Conservation (phyloP, 805 yeast genomes). For the Candida multigemmis region DNA sequence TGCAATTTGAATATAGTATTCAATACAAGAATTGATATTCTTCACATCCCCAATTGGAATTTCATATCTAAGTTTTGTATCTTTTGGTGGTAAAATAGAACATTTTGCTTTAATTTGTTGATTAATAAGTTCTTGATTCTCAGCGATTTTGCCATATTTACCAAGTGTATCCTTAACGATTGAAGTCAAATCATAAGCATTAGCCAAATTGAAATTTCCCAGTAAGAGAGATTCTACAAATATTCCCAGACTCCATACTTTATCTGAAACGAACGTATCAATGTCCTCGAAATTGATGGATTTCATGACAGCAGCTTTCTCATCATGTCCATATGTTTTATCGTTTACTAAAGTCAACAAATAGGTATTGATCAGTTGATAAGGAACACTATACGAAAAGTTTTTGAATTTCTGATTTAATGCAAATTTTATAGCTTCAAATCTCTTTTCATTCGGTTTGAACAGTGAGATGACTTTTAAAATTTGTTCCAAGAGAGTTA, state of each 20-base stretch:
- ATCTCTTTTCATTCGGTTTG: slow-evolving; percentile 46
- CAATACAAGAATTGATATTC: slow-evolving; percentile 80
- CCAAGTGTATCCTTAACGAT: slow-evolving; percentile 19
- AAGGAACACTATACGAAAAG: slow-evolving; percentile 67
- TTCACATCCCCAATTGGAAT: slow-evolving; percentile 48
- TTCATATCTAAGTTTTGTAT: slow-evolving; percentile 36
- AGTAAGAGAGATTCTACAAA: slow-evolving; percentile 65
- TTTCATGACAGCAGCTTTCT: slow-evolving; percentile 41
- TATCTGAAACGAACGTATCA: slow-evolving; percentile 33
- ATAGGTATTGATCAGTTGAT: slow-evolving; percentile 61
- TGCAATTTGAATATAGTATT: slow-evolving; percentile 66
- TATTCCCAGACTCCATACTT: slow-evolving; percentile 44
- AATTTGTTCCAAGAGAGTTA: slow-evolving; percentile 52
- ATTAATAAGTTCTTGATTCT: slow-evolving; percentile 20
- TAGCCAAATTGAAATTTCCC: slow-evolving; percentile 57
- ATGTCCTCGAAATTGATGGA: slow-evolving; percentile 43
- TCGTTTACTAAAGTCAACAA: slow-evolving; percentile 64
- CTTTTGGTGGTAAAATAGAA: slow-evolving; percentile 11
- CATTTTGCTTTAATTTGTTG: slow-evolving; percentile 21
- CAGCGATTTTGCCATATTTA: slow-evolving; percentile 15
- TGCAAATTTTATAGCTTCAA: slow-evolving; percentile 59
- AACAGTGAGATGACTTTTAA: slow-evolving; percentile 45
- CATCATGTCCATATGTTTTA: slow-evolving; percentile 55
- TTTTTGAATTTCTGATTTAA: slow-evolving; percentile 55
- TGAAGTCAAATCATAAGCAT: slow-evolving; percentile 43